Base-by-base conservation (phyloP, 2,329 filamentous ascomycete species). In the Aphanocladium album region DNA sequence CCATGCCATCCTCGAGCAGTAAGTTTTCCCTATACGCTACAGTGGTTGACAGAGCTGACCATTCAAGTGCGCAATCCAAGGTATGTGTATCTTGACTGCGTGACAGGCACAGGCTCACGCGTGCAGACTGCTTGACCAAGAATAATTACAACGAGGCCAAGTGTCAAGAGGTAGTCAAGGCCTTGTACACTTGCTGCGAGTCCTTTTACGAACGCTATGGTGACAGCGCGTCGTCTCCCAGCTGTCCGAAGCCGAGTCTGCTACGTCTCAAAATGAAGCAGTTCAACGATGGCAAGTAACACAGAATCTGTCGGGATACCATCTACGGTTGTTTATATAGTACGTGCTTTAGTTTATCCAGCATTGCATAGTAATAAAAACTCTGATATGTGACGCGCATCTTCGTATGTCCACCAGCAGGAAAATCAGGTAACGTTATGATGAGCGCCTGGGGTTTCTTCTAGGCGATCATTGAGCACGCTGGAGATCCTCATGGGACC, bases 391-490 rank as follows among this genome's bases (percentile, higher is more conserved):
- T 79, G 70, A 72, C 74, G 81, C 80, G 77, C 74, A 64, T 73
- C 74, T 65, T 72, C 67, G 61, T 70, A 64, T 70, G 78, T 75
- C 77, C 76, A 76, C 77, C 73, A 71, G 77, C 74, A 72, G 71
- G 60, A 67, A 67, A 73, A 72, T 72, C 67, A 71, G 87, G 85
- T 77, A 87, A 89, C 86, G 81, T 81, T 77, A 83, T 80, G 87
- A 84, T 84, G 84, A 89, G 86, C 84, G 87, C 82, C 80, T 71
- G 79, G 77, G 45, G 37, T 80, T 85, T 80, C 74, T 89, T 90
- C 96, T 91, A 89, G 93, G 89, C 90, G 83, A 90, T 92, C 91
- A 88, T 93, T 85, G 92, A 99, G 95, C 95, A 91, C 93, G 93
- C 90, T 80, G 80, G 89, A 93, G 90, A 83, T 81, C 88, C 84